These are phyloP conservation scores for Penicillium sp. DNA, from an alignment of 2,329 filamentous ascomycete genomes.

Conservation along the genomic window DNA sequence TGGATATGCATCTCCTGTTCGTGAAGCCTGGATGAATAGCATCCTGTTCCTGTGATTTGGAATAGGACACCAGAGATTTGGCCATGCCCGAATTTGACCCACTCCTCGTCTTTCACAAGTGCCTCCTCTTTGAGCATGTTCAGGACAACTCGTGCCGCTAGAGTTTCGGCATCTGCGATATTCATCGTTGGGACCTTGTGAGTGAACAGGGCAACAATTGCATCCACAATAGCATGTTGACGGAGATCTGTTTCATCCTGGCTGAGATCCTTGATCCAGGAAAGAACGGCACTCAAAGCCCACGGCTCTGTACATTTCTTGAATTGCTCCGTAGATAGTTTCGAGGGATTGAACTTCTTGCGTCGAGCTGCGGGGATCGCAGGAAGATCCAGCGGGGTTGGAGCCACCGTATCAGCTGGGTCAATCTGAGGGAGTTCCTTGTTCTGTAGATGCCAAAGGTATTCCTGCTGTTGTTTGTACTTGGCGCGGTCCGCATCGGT, in stretches of 20 bases:
- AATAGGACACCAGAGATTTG: slow-evolving; percentile 83
- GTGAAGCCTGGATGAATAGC: slow-evolving; percentile 82
- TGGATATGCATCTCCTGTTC: slow-evolving; percentile 64
- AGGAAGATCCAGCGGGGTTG: slow-evolving; percentile 72
- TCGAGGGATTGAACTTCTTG: slow-evolving; percentile 78
- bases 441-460: slow-evolving; percentile 48
- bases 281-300: slow-evolving; percentile 81
- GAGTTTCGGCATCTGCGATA: slow-evolving; percentile 85
- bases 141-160: slow-evolving; percentile 70
- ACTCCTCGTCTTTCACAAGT: slow-evolving; percentile 85
- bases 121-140: slow-evolving; percentile 75
- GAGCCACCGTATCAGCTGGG: slow-evolving; percentile 35
- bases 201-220: slow-evolving; percentile 81
- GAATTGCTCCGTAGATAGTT: slow-evolving; percentile 74
- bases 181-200: slow-evolving; percentile 98
- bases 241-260: slow-evolving; percentile 87
- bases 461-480: slow-evolving; percentile 49
- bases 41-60: slow-evolving; percentile 85
- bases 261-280: slow-evolving; percentile 82
- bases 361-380: slow-evolving; percentile 72
- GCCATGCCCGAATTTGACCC: slow-evolving; percentile 84
- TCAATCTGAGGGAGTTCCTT: slow-evolving; percentile 45
- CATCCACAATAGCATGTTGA: slow-evolving; percentile 77
- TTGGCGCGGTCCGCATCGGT: slow-evolving; percentile 74
- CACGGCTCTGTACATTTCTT: slow-evolving; percentile 82